These are phyloP conservation scores for Orbilia brochopaga DNA, from an alignment of 2,329 filamentous ascomycete genomes.

Conservation along the genomic window DNA sequence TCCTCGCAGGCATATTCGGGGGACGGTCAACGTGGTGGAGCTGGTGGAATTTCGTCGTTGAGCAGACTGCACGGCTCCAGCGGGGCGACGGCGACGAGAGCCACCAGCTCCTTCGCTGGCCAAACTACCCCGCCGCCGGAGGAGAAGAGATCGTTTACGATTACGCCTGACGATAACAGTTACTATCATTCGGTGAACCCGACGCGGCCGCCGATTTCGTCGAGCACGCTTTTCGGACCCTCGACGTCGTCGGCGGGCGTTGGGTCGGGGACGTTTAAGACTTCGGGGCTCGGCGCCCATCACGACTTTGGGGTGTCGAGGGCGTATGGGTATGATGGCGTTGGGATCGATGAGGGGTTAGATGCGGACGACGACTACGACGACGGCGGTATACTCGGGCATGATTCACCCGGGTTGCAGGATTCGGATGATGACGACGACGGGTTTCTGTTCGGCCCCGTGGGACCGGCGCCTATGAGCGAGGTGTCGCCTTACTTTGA, in stretches of 20 bases:
- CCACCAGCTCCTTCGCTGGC: constrained; percentile 17
- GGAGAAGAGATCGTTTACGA: constrained; percentile 38
- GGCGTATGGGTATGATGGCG: constrained; percentile 17
- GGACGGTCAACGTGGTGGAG: constrained; percentile 39
- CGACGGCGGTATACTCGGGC: constrained; percentile 15
- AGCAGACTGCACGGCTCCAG: constrained; percentile 29
- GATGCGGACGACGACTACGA: constrained; percentile 38
- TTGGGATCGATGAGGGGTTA: constrained; percentile 31
- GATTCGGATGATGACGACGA: constrained; percentile 46
- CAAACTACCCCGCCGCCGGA: constrained; percentile 43
- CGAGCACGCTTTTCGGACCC: constrained; percentile 35
- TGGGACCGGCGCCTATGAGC: constrained; percentile 24
- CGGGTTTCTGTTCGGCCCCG: constrained; percentile 13
- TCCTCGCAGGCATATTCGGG: constrained; percentile 45
- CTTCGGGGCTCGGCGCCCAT: constrained; percentile 23
- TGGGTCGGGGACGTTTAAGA: constrained; percentile 13
- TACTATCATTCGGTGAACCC: constrained; percentile 29
- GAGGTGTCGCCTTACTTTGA: constrained; percentile 35
- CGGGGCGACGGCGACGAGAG: constrained; percentile 9
- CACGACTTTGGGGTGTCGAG: constrained; percentile 31
- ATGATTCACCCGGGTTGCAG: constrained; percentile 24
- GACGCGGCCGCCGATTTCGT: constrained; percentile 26
- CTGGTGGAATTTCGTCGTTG: constrained; percentile 42
- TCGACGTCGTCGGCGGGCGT: constrained; percentile 4
- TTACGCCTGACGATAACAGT: constrained; percentile 28